These are phyloP conservation scores for Corynespora cassiicola DNA, from an alignment of 2,329 filamentous ascomycete genomes.

Conservation along the genomic window DNA sequence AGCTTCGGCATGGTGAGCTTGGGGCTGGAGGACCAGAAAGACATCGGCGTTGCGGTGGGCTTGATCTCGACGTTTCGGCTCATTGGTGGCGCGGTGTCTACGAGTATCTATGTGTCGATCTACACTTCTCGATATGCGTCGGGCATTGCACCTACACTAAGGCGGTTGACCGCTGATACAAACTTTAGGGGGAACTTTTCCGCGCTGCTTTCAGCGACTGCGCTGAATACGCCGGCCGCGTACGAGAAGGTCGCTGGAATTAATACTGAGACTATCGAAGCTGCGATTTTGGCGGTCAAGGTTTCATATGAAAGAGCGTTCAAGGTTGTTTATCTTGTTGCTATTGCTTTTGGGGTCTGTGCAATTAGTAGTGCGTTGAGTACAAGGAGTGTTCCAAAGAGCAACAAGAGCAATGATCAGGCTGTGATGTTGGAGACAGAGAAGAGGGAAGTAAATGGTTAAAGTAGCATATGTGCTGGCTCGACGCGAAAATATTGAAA, in stretches of 20 bases:
- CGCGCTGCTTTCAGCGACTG: conserved; percentile 33
- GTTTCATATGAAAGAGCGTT: conserved; percentile 44
- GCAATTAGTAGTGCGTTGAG: conserved; percentile 38
- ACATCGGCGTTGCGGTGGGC: conserved; percentile 48
- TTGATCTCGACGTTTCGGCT: conserved; percentile 46
- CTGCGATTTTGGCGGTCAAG: conserved; percentile 35
- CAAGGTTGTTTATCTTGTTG: conserved; percentile 43
- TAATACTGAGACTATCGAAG: conserved; percentile 30
- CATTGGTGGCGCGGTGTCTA: conserved; percentile 47
- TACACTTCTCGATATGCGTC: conserved; percentile 34
- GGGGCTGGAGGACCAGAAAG: conserved; percentile 42
- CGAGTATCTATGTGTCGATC: conserved; percentile 48
- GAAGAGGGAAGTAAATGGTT: too few relatives aligned
- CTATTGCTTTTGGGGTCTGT: conserved; percentile 44
- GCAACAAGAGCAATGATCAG: conserved; percentile 34
- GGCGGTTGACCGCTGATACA: conserved; percentile 4
- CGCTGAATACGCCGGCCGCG: conserved; percentile 39
- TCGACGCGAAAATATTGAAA: too few relatives aligned
- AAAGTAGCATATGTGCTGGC: too few relatives aligned
- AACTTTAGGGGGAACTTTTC: conserved; percentile 12
- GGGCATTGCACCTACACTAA: conserved; percentile 9
- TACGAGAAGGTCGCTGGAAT: conserved; percentile 36
- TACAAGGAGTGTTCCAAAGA: conserved; percentile 38
- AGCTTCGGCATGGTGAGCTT: conserved; percentile 46
- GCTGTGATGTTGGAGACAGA: conserved; percentile 23